Percentiles rank a stretch among this genome's conserved stretches.
Conservation (phyloP, 148 eudicot genomes). For the Cornus suecica region DNA sequence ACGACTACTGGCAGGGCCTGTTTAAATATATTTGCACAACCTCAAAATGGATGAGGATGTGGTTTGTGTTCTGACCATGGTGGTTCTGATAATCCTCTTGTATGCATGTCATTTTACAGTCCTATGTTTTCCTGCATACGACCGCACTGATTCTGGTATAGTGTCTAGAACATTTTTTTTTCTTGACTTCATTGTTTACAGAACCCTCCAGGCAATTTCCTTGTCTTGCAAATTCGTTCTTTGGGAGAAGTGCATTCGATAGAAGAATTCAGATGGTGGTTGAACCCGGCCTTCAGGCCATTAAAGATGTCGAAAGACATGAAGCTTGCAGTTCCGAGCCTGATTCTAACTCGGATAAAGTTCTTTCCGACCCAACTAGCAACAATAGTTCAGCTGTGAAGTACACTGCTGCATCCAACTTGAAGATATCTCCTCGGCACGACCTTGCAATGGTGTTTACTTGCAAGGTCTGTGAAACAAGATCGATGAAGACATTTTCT, state of each 20-base stretch:
- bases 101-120: too few species aligned
- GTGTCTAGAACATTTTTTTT: neutral
- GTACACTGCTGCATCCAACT: conserved; percentile 33
- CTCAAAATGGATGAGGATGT: too few species aligned
- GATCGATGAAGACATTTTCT: conserved; percentile 71
- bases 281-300: conserved; percentile 25
- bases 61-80: too few species aligned
- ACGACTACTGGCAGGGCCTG: too few species aligned
- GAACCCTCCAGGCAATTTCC: conserved; percentile 24
- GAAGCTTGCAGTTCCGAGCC: conserved; percentile 19
- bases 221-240: conserved; percentile 23
- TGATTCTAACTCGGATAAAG: conserved; percentile 8
- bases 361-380: conserved; percentile 15
- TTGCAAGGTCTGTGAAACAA: conserved; percentile 79
- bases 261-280: conserved; percentile 35
- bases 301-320: conserved; percentile 19
- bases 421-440: conserved; percentile 67
- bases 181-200: conserved; percentile 8
- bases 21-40: too few species aligned
- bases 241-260: conserved; percentile 12
- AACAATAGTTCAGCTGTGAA: conserved; percentile 20
- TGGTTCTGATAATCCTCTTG: too few species aligned
- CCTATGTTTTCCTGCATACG: too few species aligned
- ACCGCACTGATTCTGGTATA: too few species aligned
- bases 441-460: conserved; percentile 87